Conservation (phyloP, 441 rosid genomes). For the Codiaeum variegatum region DNA sequence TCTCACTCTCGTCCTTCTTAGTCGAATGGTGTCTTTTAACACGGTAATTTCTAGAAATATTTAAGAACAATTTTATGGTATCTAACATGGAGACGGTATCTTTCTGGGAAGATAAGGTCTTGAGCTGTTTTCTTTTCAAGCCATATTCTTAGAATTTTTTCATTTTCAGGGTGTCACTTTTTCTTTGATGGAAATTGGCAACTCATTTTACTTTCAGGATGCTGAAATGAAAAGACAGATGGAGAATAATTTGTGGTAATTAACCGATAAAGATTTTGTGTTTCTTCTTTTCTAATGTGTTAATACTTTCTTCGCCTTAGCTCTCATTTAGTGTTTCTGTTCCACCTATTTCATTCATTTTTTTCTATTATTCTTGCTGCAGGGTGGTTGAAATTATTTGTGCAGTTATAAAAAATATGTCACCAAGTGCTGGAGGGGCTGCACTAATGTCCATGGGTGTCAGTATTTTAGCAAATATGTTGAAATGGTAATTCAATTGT, state of each 20-base stretch:
- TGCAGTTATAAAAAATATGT: conserved; percentile 52
- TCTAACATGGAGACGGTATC: not conserved
- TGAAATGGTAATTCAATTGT: conserved; percentile 57
- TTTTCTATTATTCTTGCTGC: conserved; percentile 26
- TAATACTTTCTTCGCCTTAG: conserved; percentile 4
- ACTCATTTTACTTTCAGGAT: conserved; percentile 43
- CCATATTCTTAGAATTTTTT: conserved; percentile 12
- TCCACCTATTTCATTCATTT: not conserved
- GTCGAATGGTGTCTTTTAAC: conserved; percentile 76
- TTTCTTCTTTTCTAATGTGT: conserved; percentile 11
- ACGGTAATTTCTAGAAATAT: conserved; percentile 40
- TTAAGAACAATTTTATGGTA: not conserved
- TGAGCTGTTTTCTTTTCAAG: conserved; percentile 24
- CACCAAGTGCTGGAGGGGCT: conserved; percentile 55
- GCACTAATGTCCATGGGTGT: conserved; percentile 71
- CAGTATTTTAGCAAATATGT: conserved; percentile 67
- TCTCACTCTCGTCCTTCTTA: conserved; percentile 68
- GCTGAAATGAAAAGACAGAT: conserved; percentile 38
- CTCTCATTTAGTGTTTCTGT: not conserved
- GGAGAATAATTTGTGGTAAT: conserved; percentile 71
- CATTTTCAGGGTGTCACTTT: conserved; percentile 63
- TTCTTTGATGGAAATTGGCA: conserved; percentile 63
- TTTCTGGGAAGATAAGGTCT: not conserved
- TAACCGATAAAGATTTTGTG: not conserved
- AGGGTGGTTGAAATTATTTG: conserved; percentile 85